Evolutionary conservation across 73 alveolate species (phyloP).

Genomic region (Paramecium bursaria): DNA sequence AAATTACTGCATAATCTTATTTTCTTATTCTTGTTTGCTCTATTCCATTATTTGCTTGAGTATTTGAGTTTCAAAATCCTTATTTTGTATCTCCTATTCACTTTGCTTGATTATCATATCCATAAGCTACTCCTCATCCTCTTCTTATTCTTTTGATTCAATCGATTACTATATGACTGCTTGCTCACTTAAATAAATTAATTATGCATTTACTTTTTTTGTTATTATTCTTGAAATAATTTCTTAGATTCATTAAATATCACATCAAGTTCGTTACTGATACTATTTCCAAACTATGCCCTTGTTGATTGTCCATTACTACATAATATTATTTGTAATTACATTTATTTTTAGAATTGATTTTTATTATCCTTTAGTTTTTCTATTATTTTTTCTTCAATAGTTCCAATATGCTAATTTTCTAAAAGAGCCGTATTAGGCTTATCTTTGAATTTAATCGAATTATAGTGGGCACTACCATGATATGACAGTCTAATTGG

Average conservation of each 20-base stretch:
- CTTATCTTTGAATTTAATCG: constrained; percentile 84
- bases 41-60: constrained; percentile 25
- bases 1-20: constrained; percentile 47
- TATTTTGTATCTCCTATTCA: constrained; percentile 40
- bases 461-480: constrained; percentile 97
- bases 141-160: constrained; percentile 63
- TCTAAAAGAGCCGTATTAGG: constrained; percentile 75
- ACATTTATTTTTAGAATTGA: constrained; percentile 61
- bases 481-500: constrained; percentile 94
- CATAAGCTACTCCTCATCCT: constrained; percentile 69
- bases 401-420: constrained; percentile 78
- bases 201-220: constrained; percentile 42
- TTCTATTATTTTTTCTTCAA: constrained; percentile 81
- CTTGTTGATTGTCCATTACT: constrained; percentile 74
- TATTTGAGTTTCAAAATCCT: constrained; percentile 24
- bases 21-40: constrained; percentile 54
- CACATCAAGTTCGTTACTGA: constrained; percentile 80
- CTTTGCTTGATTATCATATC: constrained; percentile 62
- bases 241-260: constrained; percentile 79
- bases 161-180: constrained; percentile 14
- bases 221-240: constrained; percentile 64
- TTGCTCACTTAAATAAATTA: constrained; percentile 6
- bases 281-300: constrained; percentile 74
- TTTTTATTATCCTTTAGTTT: too few species aligned
- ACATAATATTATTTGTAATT: constrained; percentile 71